A percentile compares a stretch with the other conserved stretches of the same genome.
phyloP scores from a whole-genome alignment of 495 filamentous ascomycete genomes.

The Neurospora sp. region DNA sequence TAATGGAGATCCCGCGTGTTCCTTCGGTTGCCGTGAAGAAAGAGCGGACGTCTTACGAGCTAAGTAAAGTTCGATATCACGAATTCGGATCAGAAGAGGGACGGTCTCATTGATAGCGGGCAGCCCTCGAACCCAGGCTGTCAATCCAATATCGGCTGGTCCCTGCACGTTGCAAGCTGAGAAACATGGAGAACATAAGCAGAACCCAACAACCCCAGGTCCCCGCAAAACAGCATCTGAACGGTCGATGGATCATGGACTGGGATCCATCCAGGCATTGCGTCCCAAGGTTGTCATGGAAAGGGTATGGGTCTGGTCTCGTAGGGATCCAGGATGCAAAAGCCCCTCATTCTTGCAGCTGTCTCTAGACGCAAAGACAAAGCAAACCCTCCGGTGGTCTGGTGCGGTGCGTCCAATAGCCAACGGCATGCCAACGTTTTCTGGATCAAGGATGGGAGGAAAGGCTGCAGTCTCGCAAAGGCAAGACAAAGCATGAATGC shows the following conservation, averaged over 20 bases:
- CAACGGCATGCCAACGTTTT: neutral
- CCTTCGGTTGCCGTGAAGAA: neutral
- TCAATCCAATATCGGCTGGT: neutral
- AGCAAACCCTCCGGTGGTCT: neutral
- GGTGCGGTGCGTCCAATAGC: neutral
- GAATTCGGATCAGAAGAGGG: neutral
- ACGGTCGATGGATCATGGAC: neutral
- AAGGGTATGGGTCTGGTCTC: neutral
- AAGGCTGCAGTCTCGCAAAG: neutral
- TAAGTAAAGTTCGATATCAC: neutral
- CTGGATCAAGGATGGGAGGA: neutral
- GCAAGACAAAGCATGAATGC: neutral
- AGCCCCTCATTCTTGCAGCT: neutral
- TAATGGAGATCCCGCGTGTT: neutral
- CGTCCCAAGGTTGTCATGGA: neutral
- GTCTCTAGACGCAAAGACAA: neutral
- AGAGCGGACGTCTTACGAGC: neutral
- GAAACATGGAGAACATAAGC: neutral
- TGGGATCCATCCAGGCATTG: neutral
- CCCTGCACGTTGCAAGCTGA: neutral
- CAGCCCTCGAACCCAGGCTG: neutral
- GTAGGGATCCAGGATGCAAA: neutral
- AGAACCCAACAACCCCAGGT: neutral
- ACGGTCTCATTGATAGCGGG: neutral
- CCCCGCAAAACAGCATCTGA: neutral